Evolutionary conservation across 768 basidiomycete genomes (phyloP), one percentile per base, ranked within the genome.

Genomic region (Tubosaeta sp.): DNA sequence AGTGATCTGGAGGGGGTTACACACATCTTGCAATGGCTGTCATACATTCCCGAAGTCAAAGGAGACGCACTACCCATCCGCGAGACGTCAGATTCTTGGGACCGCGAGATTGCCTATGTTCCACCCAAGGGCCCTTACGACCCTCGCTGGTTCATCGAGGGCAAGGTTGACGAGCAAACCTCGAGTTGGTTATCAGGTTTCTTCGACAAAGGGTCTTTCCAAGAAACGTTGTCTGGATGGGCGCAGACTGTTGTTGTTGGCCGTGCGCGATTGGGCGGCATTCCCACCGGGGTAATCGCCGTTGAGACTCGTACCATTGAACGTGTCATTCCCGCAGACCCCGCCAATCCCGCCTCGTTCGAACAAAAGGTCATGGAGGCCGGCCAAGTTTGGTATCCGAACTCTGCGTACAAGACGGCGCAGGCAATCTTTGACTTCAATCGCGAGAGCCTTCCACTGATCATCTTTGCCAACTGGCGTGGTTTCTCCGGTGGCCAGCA

Each of bases 371-470:
- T 98, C 69, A 95, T 98, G 87, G 94, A 98, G 68, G 96, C 96
- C n/a, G 96, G 96, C 59, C 93, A 95, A 71, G 96, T 98, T 22
- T 99, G 96, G 96, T 98, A 97, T 69, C 96, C 96, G 31, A 98
- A 99, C 71, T 95, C 93, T 6, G 94, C 96, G 6, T 94, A 96
- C 77, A 99, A 99, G 80, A 99, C 96, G 8, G 96, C 94, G 8
- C 96, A 98, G 64, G 95, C 96, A 14, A 98, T 98, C 75, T 94
- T 94, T 70, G 96, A 99, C 73, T 91, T 98, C 76, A 89, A 95
- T 72, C 87, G 96, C 38, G 96, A 99, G 71, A 92, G 90, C 21
- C 76, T 99, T 13, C 96, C 96, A 4, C 78, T 99, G 53, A 94
- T 98, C 69, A 94, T 99, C 70, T 97, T 99, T 64, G 96, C 96